phyloP scores from a whole-genome alignment of 2,329 filamentous ascomycete genomes.

The Neocucurbitaria cava region DNA sequence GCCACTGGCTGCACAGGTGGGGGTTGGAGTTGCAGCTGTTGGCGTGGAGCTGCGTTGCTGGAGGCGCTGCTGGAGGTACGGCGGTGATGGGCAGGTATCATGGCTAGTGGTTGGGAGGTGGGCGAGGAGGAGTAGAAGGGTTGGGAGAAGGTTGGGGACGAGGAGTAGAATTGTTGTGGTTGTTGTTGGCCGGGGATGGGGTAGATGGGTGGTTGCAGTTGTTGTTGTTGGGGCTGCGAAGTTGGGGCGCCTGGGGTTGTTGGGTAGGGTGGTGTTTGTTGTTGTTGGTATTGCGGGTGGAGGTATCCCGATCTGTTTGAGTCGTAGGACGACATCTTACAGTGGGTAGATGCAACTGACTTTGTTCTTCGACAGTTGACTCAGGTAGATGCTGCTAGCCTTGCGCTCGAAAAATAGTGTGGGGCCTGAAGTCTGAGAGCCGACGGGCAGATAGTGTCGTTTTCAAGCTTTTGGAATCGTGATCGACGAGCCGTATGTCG shows the following conservation, averaged over 20 bases:
- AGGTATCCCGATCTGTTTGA: conserved; percentile 23
- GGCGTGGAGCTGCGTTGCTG: neutral
- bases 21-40: conserved; percentile 1
- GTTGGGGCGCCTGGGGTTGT: conserved; percentile 12
- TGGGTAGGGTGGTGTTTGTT: conserved; percentile 24
- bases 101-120: conserved; percentile 4
- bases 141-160: conserved; percentile 2
- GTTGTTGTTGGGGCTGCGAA: conserved; percentile 1
- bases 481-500: conserved; percentile 19
- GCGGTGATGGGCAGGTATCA: conserved; percentile 5
- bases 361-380: neutral
- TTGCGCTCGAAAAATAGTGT: neutral
- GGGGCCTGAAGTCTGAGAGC: neutral
- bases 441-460: too few species aligned
- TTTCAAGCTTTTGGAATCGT: conserved; percentile 11
- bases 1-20: too few species aligned
- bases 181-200: too few species aligned
- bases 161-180: conserved; percentile 12
- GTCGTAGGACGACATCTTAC: conserved; percentile 33
- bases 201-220: neutral
- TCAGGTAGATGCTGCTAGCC: neutral
- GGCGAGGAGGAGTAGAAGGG: conserved; percentile 4
- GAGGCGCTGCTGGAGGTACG: conserved; percentile 3
- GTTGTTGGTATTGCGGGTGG: conserved; percentile 16
- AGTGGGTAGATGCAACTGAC: neutral